These are phyloP conservation scores for Colletotrichum karsti DNA, from an alignment of 2,329 filamentous ascomycete species.

Conservation along the genomic window DNA sequence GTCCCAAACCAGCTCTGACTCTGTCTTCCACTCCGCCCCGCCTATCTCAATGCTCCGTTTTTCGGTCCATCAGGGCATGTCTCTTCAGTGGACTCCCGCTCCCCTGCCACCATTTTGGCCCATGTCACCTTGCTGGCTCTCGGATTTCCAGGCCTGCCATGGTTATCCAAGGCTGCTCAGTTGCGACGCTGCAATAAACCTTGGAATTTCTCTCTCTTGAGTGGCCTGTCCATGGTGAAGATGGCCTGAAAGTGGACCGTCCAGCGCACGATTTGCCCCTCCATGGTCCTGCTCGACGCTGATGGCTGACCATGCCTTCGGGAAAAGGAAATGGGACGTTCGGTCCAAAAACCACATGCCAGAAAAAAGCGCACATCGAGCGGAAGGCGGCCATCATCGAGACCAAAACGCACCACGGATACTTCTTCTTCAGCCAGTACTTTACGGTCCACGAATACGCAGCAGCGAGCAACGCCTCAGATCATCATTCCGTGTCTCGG, in stretches of 20 bases:
- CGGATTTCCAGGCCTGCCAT: background rate
- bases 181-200: constrained; percentile 6
- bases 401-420: background rate
- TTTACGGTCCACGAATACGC: too few species aligned
- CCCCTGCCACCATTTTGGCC: background rate
- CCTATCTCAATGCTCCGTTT: constrained; percentile 23
- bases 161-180: background rate
- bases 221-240: constrained; percentile 16
- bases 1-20: constrained; percentile 6
- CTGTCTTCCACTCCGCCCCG: constrained; percentile 24
- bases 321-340: background rate
- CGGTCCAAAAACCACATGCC: constrained; percentile 35
- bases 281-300: constrained; percentile 2
- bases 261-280: constrained; percentile 18
- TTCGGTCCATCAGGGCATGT: constrained; percentile 23
- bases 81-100: constrained; percentile 15
- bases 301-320: background rate
- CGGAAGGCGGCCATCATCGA: constrained; percentile 10
- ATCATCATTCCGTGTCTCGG: background rate
- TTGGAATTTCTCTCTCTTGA: constrained; percentile 15
- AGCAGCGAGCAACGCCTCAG: background rate
- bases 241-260: constrained; percentile 21
- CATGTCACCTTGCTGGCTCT: constrained; percentile 19
- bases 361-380: constrained; percentile 32
- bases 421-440: background rate